Conservation (phyloP, 2,329 filamentous ascomycete genomes). For the Dryadomyces quercus-mongolicae region DNA sequence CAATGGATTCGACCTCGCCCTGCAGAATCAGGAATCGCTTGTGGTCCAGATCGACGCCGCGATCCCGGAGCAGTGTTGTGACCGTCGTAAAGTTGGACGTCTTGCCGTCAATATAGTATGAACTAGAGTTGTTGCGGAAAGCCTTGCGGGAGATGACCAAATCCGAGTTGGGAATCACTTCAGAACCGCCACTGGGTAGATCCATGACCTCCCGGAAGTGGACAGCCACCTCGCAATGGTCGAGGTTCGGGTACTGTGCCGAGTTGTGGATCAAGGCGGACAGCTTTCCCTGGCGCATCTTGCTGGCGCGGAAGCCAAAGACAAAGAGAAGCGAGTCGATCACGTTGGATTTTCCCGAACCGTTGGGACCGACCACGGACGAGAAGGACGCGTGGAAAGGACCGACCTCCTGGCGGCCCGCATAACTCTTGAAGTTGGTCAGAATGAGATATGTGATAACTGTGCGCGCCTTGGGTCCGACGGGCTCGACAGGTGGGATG, state of each 20-base stretch:
- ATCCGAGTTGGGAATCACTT: slow-evolving; percentile 71
- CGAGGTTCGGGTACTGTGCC: slow-evolving; percentile 70
- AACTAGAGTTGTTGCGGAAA: slow-evolving; percentile 97
- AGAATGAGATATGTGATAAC: slow-evolving; percentile 88
- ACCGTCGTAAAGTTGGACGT: slow-evolving; percentile 88
- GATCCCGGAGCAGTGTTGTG: slow-evolving; percentile 72
- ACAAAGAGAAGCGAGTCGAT: slow-evolving; percentile 97
- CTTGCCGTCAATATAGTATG: slow-evolving; percentile 90
- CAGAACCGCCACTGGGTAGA: slow-evolving; percentile 59
- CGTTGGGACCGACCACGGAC: slow-evolving; percentile 93
- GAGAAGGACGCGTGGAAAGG: slow-evolving; percentile 97
- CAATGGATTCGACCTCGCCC: slow-evolving; percentile 96
- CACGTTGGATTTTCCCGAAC: slow-evolving; percentile 96
- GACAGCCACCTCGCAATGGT: slow-evolving; percentile 90
- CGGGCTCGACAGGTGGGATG: slow-evolving; percentile 54
- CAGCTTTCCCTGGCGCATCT: slow-evolving; percentile 98
- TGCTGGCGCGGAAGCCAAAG: slow-evolving; percentile 97
- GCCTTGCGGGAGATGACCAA: slow-evolving; percentile 82
- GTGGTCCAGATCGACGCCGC: slow-evolving; percentile 91
- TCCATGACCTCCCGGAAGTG: slow-evolving; percentile 96
- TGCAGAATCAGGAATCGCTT: slow-evolving; percentile 96
- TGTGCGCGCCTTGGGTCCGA: slow-evolving; percentile 69
- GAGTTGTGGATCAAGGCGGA: slow-evolving; percentile 98
- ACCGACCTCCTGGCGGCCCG: slow-evolving; percentile 85
- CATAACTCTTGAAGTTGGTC: slow-evolving; percentile 98